Percentiles rank a stretch among this genome's conserved stretches.
These are phyloP conservation scores for Penicillium crystallinum DNA, from an alignment of 495 filamentous ascomycete species.

Conservation along the genomic window DNA sequence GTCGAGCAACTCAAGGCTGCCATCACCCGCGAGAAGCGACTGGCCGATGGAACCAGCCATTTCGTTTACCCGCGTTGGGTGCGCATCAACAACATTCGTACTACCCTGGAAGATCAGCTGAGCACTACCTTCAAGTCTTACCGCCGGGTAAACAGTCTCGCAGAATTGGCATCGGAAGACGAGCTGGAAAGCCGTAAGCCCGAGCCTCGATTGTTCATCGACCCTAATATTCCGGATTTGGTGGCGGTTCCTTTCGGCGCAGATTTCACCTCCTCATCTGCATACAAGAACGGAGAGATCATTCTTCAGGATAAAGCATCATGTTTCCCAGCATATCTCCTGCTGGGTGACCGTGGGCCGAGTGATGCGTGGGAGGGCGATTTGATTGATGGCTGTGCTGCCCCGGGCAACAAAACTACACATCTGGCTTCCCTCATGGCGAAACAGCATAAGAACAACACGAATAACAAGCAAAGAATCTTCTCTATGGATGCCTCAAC, in stretches of 20 bases:
- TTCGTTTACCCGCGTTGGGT: conserved; percentile 76
- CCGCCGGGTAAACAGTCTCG: conserved; percentile 43
- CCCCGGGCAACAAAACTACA: conserved; percentile 96
- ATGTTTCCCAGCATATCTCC: conserved; percentile 85
- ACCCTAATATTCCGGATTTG: conserved; percentile 75
- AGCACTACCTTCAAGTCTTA: conserved; percentile 61
- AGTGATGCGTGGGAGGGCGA: conserved; percentile 50
- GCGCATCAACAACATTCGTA: conserved; percentile 74
- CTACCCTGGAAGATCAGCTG: conserved; percentile 62
- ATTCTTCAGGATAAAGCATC: conserved; percentile 96
- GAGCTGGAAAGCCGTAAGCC: conserved; percentile 22
- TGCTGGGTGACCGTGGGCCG: conserved; percentile 46
- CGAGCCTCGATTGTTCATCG: conserved; percentile 50
- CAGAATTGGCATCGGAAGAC: conserved; percentile 26
- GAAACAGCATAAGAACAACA: conserved; percentile 24
- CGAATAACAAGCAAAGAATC: conserved; percentile 25
- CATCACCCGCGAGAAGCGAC: conserved; percentile 41
- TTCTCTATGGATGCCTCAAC: conserved; percentile 41
- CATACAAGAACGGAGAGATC: conserved; percentile 70
- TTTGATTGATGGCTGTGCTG: conserved; percentile 84
- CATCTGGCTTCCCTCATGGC: conserved; percentile 74
- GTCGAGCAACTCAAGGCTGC: conserved; percentile 56
- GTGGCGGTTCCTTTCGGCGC: conserved; percentile 65
- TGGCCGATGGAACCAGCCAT: conserved; percentile 13
- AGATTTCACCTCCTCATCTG: conserved; percentile 62